These are phyloP conservation scores for Calonectria pteridis DNA, from an alignment of 2,329 filamentous ascomycete species.

Conservation along the genomic window DNA sequence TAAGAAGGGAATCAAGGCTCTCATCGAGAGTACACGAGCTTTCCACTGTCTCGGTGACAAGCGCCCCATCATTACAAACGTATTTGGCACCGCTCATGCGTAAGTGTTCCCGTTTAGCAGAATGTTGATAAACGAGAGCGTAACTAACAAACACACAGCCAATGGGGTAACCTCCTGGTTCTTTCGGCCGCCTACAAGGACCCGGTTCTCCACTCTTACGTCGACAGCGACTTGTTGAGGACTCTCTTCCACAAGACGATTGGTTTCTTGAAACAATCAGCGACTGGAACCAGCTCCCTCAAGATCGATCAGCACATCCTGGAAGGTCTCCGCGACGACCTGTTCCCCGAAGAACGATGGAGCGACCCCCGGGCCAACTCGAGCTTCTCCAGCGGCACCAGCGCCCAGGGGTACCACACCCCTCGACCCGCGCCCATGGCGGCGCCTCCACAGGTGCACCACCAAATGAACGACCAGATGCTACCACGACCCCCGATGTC, in stretches of 20 bases:
- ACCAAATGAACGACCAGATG: conserved; percentile 38
- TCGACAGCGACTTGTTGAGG: conserved; percentile 68
- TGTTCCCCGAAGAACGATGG: conserved; percentile 49
- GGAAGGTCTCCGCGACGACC: conserved; percentile 62
- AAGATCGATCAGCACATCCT: conserved; percentile 81
- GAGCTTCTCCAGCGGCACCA: conserved; percentile 59
- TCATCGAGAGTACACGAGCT: conserved; percentile 86
- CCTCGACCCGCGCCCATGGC: conserved; percentile 41
- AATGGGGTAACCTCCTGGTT: conserved; percentile 98
- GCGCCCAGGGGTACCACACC: conserved; percentile 43
- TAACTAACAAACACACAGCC: conserved; percentile 63
- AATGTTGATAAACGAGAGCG: neutral
- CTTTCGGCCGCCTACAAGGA: conserved; percentile 85
- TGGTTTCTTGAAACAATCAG: conserved; percentile 76
- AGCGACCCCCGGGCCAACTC: conserved; percentile 48
- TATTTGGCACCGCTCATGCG: conserved; percentile 96
- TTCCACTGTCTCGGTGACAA: conserved; percentile 75
- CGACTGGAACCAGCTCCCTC: conserved; percentile 81
- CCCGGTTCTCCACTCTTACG: conserved; percentile 67
- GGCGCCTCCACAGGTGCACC: conserved; percentile 40
- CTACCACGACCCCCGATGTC: conserved; percentile 42
- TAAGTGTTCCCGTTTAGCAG: conserved; percentile 67
- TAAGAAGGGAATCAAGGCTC: conserved; percentile 75
- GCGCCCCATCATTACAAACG: conserved; percentile 90
- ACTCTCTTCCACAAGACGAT: conserved; percentile 80